Evolutionary conservation across 306 rosid genomes (phyloP).

Genomic region (Begonia fuchsioides): DNA sequence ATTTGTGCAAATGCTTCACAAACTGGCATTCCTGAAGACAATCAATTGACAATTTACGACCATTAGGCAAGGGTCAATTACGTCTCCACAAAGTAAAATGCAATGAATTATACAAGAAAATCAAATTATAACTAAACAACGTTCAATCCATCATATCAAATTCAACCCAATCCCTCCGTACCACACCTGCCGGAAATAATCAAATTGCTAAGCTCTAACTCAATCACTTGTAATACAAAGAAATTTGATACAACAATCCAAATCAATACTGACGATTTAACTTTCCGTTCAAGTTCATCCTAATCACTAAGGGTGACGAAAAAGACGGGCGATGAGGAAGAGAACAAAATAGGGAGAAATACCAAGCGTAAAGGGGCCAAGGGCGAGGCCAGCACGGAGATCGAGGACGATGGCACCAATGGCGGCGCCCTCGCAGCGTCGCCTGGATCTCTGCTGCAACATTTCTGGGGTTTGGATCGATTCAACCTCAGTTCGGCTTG

Average conservation of each 20-base stretch:
- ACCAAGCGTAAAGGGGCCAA: conserved; percentile 91
- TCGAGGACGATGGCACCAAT: conserved; percentile 98
- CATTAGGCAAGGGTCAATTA: too few relatives aligned
- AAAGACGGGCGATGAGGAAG: not conserved
- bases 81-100: not conserved
- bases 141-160: too few relatives aligned
- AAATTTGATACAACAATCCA: too few relatives aligned
- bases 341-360: not conserved
- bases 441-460: conserved; percentile 64
- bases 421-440: conserved; percentile 97
- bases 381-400: conserved; percentile 79
- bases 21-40: conserved; percentile 77
- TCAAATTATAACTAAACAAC: not conserved
- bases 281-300: too few relatives aligned
- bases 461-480: conserved; percentile 1
- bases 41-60: too few relatives aligned
- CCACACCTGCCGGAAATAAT: too few relatives aligned
- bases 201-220: too few relatives aligned
- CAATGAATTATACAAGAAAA: not conserved
- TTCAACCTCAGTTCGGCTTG: not conserved
- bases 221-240: too few relatives aligned
- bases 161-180: too few relatives aligned
- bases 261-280: too few relatives aligned
- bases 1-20: conserved; percentile 94
- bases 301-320: too few relatives aligned